Evolutionary conservation across 208 protist genomes (phyloP).

Genomic region (Phytomonas sp.): DNA sequence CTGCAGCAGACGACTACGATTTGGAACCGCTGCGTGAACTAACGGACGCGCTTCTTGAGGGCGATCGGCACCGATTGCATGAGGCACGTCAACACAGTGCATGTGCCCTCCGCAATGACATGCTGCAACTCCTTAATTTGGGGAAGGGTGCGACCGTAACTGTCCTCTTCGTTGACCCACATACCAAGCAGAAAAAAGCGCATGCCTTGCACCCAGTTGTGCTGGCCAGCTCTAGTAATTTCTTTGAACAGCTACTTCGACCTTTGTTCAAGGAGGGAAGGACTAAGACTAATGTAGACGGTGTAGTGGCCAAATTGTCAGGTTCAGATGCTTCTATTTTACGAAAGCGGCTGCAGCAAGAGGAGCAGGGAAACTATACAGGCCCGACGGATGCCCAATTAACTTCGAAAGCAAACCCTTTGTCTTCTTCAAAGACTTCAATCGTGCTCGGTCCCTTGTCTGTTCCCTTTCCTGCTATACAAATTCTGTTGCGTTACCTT

Average conservation of each 20-base stretch:
- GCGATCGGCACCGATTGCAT: constrained; percentile 27
- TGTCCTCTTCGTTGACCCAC: constrained; percentile 69
- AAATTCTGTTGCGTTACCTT: constrained; percentile 56
- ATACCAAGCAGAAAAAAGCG: constrained; percentile 52
- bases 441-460: constrained; percentile 69
- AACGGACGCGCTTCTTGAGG: constrained; percentile 35
- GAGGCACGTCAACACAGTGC: constrained; percentile 29
- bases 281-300: constrained; percentile 33
- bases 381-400: not conserved
- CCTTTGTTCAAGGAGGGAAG: constrained; percentile 49
- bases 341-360: constrained; percentile 1
- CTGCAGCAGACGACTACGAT: constrained; percentile 35
- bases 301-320: constrained; percentile 49
- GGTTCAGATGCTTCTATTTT: constrained; percentile 13
- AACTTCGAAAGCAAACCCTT: constrained; percentile 5
- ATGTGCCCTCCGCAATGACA: constrained; percentile 37
- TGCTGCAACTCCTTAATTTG: constrained; percentile 32
- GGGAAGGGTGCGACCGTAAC: constrained; percentile 40
- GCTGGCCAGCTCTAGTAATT: constrained; percentile 38
- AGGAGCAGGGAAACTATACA: not conserved
- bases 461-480: constrained; percentile 47
- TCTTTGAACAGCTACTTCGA: constrained; percentile 70
- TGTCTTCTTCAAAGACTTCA: constrained; percentile 34
- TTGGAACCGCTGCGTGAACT: constrained; percentile 34
- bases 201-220: constrained; percentile 60